phyloP scores from a whole-genome alignment of 306 rosid species.

The cucumber (Cucumis sativus) region DNA sequence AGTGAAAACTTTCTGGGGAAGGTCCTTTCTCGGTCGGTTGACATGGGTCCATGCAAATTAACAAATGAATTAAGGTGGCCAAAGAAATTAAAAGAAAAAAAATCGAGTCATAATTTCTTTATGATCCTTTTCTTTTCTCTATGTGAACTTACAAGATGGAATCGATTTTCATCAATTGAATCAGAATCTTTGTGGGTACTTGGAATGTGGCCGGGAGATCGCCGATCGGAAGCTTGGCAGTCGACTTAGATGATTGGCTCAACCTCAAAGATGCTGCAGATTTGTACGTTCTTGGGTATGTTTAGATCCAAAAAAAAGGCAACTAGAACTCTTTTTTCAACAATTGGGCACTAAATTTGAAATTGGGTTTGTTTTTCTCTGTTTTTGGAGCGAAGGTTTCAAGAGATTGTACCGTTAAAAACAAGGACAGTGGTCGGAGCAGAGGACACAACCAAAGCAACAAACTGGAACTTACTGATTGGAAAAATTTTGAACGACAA shows the following conservation, averaged over 20 bases:
- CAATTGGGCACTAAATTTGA: neutral
- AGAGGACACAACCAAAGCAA: slow-evolving; percentile 63
- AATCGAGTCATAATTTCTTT: neutral
- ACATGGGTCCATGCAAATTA: slow-evolving; percentile 53
- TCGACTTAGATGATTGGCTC: slow-evolving; percentile 82
- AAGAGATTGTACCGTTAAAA: slow-evolving; percentile 86
- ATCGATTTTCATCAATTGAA: neutral
- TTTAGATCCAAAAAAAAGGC: neutral
- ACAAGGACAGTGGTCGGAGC: slow-evolving; percentile 69
- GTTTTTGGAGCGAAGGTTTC: slow-evolving; percentile 38
- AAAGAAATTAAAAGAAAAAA: neutral
- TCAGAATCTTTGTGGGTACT: slow-evolving; percentile 81
- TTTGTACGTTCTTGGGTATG: slow-evolving; percentile 87
- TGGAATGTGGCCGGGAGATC: slow-evolving; percentile 93
- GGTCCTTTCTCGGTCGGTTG: slow-evolving; percentile 30
- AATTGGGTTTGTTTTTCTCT: neutral
- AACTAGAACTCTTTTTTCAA: neutral
- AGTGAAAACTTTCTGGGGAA: slow-evolving; percentile 23
- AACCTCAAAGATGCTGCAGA: slow-evolving; percentile 81
- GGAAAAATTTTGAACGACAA: slow-evolving; percentile 50
- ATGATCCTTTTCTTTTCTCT: neutral
- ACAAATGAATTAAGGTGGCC: slow-evolving; percentile 53
- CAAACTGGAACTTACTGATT: slow-evolving; percentile 68
- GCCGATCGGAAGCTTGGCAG: slow-evolving; percentile 70
- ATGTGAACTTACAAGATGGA: neutral